Conservation (phyloP, 768 basidiomycete species). For the Auriscalpium vulgare region DNA sequence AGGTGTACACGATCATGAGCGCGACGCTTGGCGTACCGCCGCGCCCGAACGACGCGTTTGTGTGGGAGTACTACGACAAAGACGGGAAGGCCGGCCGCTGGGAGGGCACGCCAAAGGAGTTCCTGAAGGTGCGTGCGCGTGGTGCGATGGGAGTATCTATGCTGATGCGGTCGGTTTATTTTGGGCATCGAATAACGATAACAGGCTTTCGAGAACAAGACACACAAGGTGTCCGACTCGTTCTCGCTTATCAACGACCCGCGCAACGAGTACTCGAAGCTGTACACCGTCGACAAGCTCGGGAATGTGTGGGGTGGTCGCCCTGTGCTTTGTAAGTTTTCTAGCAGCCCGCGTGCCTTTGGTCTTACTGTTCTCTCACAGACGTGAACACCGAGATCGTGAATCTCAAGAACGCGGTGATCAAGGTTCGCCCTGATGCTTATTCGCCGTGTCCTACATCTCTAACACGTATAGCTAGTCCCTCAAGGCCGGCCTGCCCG, state of each 20-base stretch:
- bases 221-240: conserved; percentile 38
- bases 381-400: conserved; percentile 87
- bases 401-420: conserved; percentile 73
- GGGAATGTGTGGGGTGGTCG: conserved; percentile 90
- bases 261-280: conserved; percentile 69
- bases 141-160: conserved; percentile 5
- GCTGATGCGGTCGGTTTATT: background rate
- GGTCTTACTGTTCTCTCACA: conserved; percentile 21
- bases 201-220: conserved; percentile 19
- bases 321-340: conserved; percentile 67
- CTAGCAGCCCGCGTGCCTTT: background rate
- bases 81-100: conserved; percentile 68
- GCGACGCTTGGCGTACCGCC: conserved; percentile 87
- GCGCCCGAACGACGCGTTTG: conserved; percentile 57
- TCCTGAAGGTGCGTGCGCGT: conserved; percentile 40
- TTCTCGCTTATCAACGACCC: conserved; percentile 97
- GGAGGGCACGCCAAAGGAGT: conserved; percentile 77
- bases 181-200: background rate
- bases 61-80: conserved; percentile 85
- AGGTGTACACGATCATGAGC: conserved; percentile 77
- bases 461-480: conserved; percentile 3
- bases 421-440: conserved; percentile 42
- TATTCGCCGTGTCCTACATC: too few species aligned
- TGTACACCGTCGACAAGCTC: conserved; percentile 89
- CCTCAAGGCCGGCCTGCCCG: conserved; percentile 81